Base-by-base conservation (phyloP, 2,329 filamentous ascomycete genomes). In the Fusarium sp. region DNA sequence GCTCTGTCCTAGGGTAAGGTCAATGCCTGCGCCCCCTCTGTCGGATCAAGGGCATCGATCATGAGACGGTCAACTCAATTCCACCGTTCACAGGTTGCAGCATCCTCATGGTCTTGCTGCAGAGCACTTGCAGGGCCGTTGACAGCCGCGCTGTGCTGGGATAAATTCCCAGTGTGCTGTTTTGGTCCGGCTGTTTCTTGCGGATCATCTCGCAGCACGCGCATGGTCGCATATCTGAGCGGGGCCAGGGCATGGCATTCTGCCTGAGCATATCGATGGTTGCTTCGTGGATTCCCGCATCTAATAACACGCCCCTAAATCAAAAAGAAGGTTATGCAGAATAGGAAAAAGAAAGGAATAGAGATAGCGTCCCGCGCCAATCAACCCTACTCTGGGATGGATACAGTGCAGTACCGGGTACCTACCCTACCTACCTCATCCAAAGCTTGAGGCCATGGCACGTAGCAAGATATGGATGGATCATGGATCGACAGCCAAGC, bases 241-340 rank as follows among this genome's bases (percentile, higher is more conserved):
- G 57, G 51, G 58, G 51, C 27, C 54, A 42, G 53, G 14, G 58
- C 46, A 59, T 57, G 18, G 38, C 40, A 49, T 56, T 53, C 18
- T 36, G 7, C 4, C 58, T 29, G 42, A 51, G 31, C 31, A 54
- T 42, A 54, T 65, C 29, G 46, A 50, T 40, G 55, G 38, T 27
- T 29, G 9, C 33, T 44, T 40, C 44, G 59, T 51, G 27, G 20
- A 36, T 25, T 46, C 23, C 36, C 34, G 38, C 31, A 9, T 57
- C 56, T 72, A 73, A 64, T 2, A 62, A 49, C 62, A 73, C 68
- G 23, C 71, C 71, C 71, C 51, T 55, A 40, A 36, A 14, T 34
- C 11, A 42, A 20, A 20, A 29, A 33, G 10, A 36, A 23, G 27
- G 51, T 16, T 36, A 62, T 59, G 61, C 62, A 59, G 16, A 27